A percentile compares a stretch with the other conserved stretches of the same genome.
These are phyloP conservation scores for Keithomyces neogunnii DNA, from an alignment of 2,329 filamentous ascomycete species.

Conservation along the genomic window DNA sequence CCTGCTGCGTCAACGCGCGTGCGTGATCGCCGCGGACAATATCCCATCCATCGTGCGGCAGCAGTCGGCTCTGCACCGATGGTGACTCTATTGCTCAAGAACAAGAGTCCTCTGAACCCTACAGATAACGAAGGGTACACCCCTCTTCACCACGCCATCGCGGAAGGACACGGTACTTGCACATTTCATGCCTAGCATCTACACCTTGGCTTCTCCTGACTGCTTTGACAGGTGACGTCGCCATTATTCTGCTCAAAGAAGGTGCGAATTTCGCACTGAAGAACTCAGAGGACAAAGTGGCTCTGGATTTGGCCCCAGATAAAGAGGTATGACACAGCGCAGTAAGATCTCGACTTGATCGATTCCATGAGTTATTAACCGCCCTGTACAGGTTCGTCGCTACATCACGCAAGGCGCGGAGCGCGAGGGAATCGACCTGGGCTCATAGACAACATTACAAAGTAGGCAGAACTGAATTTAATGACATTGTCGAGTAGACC, in stretches of 20 bases:
- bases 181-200: background rate
- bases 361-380: conserved; percentile 4
- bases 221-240: conserved; percentile 56
- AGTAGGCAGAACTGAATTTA: background rate
- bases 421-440: conserved; percentile 68
- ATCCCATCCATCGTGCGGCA: conserved; percentile 84
- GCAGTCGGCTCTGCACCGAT: conserved; percentile 86
- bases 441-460: conserved; percentile 11
- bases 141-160: conserved; percentile 79
- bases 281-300: conserved; percentile 60
- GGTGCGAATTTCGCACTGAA: conserved; percentile 77
- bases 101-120: conserved; percentile 73
- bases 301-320: conserved; percentile 81
- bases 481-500: background rate
- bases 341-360: background rate
- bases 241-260: conserved; percentile 71
- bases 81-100: conserved; percentile 67
- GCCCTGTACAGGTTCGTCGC: conserved; percentile 49
- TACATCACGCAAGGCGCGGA: conserved; percentile 75
- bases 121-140: conserved; percentile 78
- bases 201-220: background rate
- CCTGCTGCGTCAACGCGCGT: conserved; percentile 65
- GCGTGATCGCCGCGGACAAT: conserved; percentile 80
- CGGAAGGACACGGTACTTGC: conserved; percentile 58
- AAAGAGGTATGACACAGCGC: conserved; percentile 53